A percentile compares a stretch with the other conserved stretches of the same genome.
Conservation (phyloP, 108 stramenopile species). For the Skeletonema grethae region DNA sequence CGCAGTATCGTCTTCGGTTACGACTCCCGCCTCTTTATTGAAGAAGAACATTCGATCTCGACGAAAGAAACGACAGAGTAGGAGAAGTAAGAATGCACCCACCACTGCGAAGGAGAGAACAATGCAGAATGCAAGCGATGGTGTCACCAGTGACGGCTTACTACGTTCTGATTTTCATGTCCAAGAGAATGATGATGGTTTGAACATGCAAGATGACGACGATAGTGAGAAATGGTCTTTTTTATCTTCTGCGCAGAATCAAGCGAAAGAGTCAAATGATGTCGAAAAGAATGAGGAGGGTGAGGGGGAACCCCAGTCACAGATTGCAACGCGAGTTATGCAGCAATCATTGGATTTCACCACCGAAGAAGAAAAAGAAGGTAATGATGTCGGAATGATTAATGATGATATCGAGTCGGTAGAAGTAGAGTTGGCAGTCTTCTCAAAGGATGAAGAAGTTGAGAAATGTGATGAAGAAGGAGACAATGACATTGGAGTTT, state of each 20-base stretch:
- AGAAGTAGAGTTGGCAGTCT: background rate
- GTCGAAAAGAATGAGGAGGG: background rate
- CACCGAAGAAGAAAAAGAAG: background rate
- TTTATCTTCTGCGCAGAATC: conserved; percentile 7
- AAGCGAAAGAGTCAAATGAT: background rate
- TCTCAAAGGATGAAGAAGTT: background rate
- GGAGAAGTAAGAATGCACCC: background rate
- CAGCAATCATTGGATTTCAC: conserved; percentile 40
- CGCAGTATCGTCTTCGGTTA: background rate
- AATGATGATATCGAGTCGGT: background rate
- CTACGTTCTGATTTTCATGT: background rate
- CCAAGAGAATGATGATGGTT: conserved; percentile 8
- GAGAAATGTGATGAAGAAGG: conserved; percentile 59
- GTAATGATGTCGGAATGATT: background rate
- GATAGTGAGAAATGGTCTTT: conserved; percentile 38
- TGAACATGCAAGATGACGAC: conserved; percentile 35
- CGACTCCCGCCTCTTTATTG: background rate
- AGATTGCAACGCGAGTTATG: conserved; percentile 16
- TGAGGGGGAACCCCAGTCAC: background rate
- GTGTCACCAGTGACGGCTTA: background rate
- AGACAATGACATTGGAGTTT: background rate
- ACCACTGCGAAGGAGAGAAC: background rate
- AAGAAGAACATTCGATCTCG: conserved; percentile 17
- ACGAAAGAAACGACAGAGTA: conserved; percentile 22
- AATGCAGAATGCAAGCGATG: background rate